A percentile compares a stretch with the other conserved stretches of the same genome.
phyloP scores from a whole-genome alignment of 2,329 filamentous ascomycete species.

The Emergomyces africanus region DNA sequence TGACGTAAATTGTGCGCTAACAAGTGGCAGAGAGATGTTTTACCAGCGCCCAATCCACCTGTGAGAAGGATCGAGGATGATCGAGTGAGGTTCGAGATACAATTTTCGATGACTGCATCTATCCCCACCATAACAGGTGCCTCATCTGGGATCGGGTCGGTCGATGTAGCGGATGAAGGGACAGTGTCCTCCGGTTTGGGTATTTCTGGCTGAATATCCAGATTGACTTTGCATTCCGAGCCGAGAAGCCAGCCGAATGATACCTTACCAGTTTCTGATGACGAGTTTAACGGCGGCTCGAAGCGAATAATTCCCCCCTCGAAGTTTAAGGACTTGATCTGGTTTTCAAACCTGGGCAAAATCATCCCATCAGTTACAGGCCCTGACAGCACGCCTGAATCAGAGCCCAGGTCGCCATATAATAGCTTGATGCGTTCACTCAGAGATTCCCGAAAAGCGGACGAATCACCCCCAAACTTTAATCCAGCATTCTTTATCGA shows the following conservation, averaged over 20 bases:
- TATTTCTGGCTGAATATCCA: slow-evolving; percentile 67
- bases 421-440: slow-evolving; percentile 59
- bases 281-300: slow-evolving; percentile 41
- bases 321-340: slow-evolving; percentile 51
- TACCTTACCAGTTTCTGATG: slow-evolving; percentile 20
- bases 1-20: slow-evolving; percentile 60
- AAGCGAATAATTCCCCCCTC: slow-evolving; percentile 76
- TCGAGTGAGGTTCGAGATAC: slow-evolving; percentile 65
- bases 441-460: slow-evolving; percentile 63
- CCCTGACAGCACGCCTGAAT: slow-evolving; percentile 58
- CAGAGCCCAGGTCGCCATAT: slow-evolving; percentile 48
- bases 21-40: slow-evolving; percentile 66
- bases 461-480: slow-evolving; percentile 79
- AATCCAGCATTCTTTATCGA: slow-evolving; percentile 52
- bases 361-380: slow-evolving; percentile 84
- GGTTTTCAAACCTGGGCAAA: slow-evolving; percentile 47
- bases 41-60: slow-evolving; percentile 80
- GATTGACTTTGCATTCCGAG: slow-evolving; percentile 56
- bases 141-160: slow-evolving; percentile 42
- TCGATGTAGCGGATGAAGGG: slow-evolving; percentile 30
- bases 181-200: slow-evolving; percentile 45
- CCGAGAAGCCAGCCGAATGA: slow-evolving; percentile 57
- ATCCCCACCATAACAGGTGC: slow-evolving; percentile 67
- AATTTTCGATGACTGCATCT: slow-evolving; percentile 58
- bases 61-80: slow-evolving; percentile 83